Base-by-base conservation (phyloP, 176 grass and related monocot species). In the Pontederia paniculata region DNA sequence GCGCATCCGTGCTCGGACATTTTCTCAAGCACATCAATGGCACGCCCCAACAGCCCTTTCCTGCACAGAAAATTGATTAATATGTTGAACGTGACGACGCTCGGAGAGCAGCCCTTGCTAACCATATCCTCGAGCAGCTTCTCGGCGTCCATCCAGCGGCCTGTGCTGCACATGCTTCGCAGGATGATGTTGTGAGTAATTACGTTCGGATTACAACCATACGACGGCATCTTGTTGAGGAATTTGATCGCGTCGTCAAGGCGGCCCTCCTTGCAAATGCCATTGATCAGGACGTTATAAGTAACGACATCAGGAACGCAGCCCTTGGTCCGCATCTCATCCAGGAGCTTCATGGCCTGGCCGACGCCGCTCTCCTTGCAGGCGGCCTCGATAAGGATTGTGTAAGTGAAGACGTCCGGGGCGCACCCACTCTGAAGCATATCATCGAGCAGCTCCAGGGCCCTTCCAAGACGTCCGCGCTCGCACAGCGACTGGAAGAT, bases 321-420 rank as follows among this genome's bases (percentile, higher is more conserved):
- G 31, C 81, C 80, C 77, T 89, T 81, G 1, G 71, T 18, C 21
- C 77, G 58, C 86, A 89, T 89, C 49, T 84, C 63, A 23, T 81
- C 77, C 46, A 89, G 8, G 31, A 89, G 74, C 63, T 81, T 73
- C 77, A 76, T 73, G 45, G 77, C 81, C 63, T 69, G 77, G 22
- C 57, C 37, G 62, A 84, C 62, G 5, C 86, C 81, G 9, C 86
- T 78, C 1, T 37, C 74, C 63, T 75, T 81, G 59, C 86, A 84
- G 13, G 81, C 55, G 0, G 77, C 86, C 60, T 89, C 77, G 50
- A 89, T 78, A 4, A 89, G 77, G 72, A 89, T 89, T 50, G 83
- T 89, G 74, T 81, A 89, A 54, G 81, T 89, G 71, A 89, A 82
- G 2, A 78, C 77, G 44, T 89, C 86, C 8, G 86, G 81, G 10